These are phyloP conservation scores for Pachysandra terminalis DNA, from an alignment of 164 flowering plant species.

Conservation along the genomic window DNA sequence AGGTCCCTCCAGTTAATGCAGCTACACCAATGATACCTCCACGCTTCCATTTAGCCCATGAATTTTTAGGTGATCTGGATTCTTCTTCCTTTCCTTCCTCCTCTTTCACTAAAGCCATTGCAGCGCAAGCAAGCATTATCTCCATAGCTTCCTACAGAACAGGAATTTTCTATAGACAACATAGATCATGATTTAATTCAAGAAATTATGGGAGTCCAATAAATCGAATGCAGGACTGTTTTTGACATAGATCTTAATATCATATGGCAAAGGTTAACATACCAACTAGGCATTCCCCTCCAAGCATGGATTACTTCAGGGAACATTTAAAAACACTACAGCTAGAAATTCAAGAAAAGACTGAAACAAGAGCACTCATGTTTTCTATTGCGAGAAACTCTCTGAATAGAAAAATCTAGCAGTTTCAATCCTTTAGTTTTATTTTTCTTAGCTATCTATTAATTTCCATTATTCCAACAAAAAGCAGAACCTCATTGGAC, in stretches of 20 bases:
- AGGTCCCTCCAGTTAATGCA: slow-evolving; percentile 96
- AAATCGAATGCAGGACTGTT: background rate
- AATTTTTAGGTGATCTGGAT: slow-evolving; percentile 35
- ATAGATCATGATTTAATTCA: background rate
- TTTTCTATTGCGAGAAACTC: background rate
- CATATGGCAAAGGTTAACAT: background rate
- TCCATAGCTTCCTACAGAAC: slow-evolving; percentile 88
- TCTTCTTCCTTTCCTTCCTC: slow-evolving; percentile 46
- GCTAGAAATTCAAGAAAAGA: background rate
- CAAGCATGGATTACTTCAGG: background rate
- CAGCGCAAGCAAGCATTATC: slow-evolving; percentile 83
- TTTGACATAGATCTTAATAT: too few relatives aligned
- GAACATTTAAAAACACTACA: too few relatives aligned
- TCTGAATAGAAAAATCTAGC: background rate
- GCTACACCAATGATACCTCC: slow-evolving; percentile 99
- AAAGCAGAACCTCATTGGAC: too few relatives aligned
- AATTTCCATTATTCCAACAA: too few relatives aligned
- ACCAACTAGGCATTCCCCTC: background rate
- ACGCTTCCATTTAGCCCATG: slow-evolving; percentile 93
- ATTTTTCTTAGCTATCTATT: background rate
- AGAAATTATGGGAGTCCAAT: too few relatives aligned
- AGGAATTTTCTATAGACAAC: background rate
- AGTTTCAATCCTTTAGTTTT: background rate
- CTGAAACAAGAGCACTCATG: background rate
- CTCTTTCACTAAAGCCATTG: slow-evolving; percentile 70